A percentile compares a stretch with the other conserved stretches of the same genome.
These are phyloP conservation scores for Blastobotrys buckinghamii DNA, from an alignment of 1,139 yeast genomes.

Conservation along the genomic window DNA sequence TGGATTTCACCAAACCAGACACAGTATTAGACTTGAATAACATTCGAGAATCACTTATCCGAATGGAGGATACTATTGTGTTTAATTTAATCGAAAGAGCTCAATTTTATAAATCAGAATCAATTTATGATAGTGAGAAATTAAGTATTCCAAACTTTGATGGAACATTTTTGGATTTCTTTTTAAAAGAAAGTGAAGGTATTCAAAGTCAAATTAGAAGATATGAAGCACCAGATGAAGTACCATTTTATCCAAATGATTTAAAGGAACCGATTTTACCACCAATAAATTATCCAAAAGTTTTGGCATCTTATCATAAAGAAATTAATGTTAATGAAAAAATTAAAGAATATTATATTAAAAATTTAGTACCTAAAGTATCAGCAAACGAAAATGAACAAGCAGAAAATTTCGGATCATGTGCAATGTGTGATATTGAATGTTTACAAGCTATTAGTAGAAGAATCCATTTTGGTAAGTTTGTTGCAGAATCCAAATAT, in stretches of 20 bases:
- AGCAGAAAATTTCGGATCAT: constrained; percentile 80
- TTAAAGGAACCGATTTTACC: constrained; percentile 71
- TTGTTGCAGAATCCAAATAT: constrained; percentile 94
- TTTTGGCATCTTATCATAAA: constrained; percentile 66
- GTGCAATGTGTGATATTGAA: constrained; percentile 79
- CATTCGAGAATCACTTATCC: constrained; percentile 75
- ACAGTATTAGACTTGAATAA: constrained; percentile 75
- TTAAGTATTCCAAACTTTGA: constrained; percentile 61
- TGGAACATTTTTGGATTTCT: constrained; percentile 86
- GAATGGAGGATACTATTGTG: constrained; percentile 95
- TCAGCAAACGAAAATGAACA: constrained; percentile 61
- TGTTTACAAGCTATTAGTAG: constrained; percentile 85
- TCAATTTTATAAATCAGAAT: constrained; percentile 71
- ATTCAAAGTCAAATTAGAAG: constrained; percentile 78
- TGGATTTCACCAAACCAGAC: constrained; percentile 85
- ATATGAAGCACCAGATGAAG: constrained; percentile 91
- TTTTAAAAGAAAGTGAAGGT: constrained; percentile 66
- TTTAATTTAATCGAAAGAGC: constrained; percentile 90
- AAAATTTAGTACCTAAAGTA: constrained; percentile 66
- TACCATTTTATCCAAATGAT: constrained; percentile 77
- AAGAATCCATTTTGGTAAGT: constrained; percentile 92
- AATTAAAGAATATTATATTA: constrained; percentile 61
- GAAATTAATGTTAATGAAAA: constrained; percentile 71
- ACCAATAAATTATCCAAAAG: constrained; percentile 66
- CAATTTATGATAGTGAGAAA: constrained; percentile 56